phyloP scores from a whole-genome alignment of 306 rosid species.

The Dryas alaskensis region DNA sequence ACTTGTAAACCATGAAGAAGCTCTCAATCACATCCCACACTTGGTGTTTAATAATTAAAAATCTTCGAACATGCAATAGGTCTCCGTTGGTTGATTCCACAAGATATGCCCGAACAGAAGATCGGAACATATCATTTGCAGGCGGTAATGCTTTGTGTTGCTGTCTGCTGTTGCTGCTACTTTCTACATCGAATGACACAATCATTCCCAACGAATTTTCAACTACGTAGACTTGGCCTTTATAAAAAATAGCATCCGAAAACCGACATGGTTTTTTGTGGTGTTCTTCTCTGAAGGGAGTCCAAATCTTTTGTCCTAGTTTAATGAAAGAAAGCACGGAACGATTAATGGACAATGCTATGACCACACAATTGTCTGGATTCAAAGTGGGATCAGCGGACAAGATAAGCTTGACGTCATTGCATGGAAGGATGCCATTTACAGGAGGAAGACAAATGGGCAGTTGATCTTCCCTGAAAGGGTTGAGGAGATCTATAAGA shows the following conservation, averaged over 20 bases:
- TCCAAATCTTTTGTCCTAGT: background rate
- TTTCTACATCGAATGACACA: too few species aligned
- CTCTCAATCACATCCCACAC: too few species aligned
- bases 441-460: too few species aligned
- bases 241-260: background rate
- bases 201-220: background rate
- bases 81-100: conserved; percentile 7
- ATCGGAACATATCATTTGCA: too few species aligned
- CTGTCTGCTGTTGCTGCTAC: too few species aligned
- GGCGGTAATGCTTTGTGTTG: too few species aligned
- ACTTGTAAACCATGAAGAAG: background rate
- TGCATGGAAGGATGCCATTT: too few species aligned
- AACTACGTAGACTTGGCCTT: background rate
- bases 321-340: background rate
- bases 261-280: too few species aligned
- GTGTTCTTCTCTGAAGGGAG: too few species aligned
- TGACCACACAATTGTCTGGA: background rate
- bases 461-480: background rate
- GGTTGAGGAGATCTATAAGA: background rate
- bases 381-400: background rate
- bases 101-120: background rate
- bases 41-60: background rate
- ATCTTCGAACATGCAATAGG: background rate
- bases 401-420: background rate
- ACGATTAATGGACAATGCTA: background rate